A percentile compares a stretch with the other conserved stretches of the same genome.
Conservation (phyloP, 345 rosid species). For the Eutrema heterophyllum region DNA sequence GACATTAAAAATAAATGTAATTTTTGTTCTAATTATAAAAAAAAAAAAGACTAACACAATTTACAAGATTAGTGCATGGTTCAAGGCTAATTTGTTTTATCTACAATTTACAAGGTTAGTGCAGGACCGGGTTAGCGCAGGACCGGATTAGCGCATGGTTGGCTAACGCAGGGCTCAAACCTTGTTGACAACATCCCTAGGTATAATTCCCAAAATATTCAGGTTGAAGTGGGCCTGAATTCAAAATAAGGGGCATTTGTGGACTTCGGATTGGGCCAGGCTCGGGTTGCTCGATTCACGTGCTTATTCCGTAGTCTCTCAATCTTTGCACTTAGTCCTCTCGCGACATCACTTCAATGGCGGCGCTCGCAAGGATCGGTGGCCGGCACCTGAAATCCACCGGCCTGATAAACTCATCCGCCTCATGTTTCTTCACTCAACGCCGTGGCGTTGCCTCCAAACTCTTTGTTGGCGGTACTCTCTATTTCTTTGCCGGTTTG, state of each 20-base stretch:
- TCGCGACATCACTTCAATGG: conserved; percentile 36
- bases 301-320: not conserved
- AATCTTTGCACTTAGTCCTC: not conserved
- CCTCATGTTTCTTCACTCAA: conserved; percentile 27
- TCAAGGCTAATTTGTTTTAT: no score
- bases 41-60: no score
- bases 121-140: no score
- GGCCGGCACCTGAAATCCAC: conserved; percentile 23
- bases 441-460: conserved; percentile 64
- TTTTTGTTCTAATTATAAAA: no score
- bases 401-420: not conserved
- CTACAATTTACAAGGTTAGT: no score
- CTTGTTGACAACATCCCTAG: no score
- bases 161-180: no score
- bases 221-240: not conserved
- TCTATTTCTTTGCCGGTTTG: not conserved
- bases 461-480: conserved; percentile 72
- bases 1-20: no score
- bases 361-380: conserved; percentile 50
- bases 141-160: no score
- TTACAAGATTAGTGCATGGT: no score
- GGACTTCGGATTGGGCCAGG: not conserved
- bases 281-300: not conserved
- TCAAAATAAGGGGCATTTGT: not conserved
- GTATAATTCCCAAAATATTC: not conserved